Evolutionary conservation across 78 protist species (phyloP).

Genomic region (Parvularia atlantis): DNA sequence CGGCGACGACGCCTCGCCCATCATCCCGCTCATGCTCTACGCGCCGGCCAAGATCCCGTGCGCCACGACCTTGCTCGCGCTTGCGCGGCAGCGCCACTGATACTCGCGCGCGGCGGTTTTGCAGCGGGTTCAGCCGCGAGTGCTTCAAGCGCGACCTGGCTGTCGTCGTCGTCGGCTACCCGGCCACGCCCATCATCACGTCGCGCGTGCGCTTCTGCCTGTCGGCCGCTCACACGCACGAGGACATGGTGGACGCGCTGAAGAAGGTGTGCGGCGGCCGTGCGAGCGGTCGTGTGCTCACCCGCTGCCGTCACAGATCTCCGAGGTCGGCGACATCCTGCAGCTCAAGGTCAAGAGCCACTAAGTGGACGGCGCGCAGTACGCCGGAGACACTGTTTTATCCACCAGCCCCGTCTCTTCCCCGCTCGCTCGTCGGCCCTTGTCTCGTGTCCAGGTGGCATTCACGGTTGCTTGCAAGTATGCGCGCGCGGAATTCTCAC

Average conservation of each 20-base stretch:
- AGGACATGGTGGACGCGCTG: constrained; percentile 68
- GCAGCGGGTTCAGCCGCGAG: constrained; percentile 58
- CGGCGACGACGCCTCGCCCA: constrained; percentile 85
- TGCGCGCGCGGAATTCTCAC: no score
- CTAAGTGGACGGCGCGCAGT: no score
- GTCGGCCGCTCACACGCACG: constrained; percentile 82
- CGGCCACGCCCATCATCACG: constrained; percentile 88
- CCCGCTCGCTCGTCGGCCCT: no score
- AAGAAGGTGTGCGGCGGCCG: no score
- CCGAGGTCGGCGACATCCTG: no score
- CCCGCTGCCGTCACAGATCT: no score
- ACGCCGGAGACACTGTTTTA: no score
- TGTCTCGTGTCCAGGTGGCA: no score
- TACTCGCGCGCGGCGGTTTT: neutral
- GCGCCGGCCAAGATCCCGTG: constrained; percentile 77
- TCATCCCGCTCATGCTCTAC: constrained; percentile 89
- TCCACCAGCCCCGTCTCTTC: no score
- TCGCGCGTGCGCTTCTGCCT: constrained; percentile 93
- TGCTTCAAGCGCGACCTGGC: constrained; percentile 70
- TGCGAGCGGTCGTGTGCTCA: no score
- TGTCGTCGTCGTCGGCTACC: constrained; percentile 97
- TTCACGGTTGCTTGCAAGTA: no score
- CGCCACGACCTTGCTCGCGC: neutral
- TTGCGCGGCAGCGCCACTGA: neutral
- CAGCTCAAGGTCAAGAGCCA: no score